phyloP scores from a whole-genome alignment of 2,329 filamentous ascomycete species.

The Fusarium verticillioides region DNA sequence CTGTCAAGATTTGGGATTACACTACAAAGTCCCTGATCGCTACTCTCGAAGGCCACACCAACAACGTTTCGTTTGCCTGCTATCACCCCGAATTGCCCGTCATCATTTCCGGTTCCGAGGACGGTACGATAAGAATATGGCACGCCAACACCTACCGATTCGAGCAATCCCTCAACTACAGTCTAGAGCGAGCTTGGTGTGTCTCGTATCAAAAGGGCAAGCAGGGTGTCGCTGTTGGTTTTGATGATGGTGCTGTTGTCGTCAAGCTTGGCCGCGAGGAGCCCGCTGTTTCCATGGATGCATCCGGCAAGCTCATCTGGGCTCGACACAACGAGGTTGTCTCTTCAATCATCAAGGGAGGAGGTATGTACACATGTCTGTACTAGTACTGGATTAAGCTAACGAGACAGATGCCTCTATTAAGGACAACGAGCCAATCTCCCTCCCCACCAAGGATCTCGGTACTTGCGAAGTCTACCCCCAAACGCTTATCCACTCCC shows the following conservation, averaged over 20 bases:
- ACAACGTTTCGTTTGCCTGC: constrained; percentile 97
- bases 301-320: constrained; percentile 95
- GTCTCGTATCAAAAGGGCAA: constrained; percentile 94
- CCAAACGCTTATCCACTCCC: constrained; percentile 93
- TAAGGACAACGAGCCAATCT: constrained; percentile 90
- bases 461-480: constrained; percentile 97
- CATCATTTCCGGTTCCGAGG: constrained; percentile 97
- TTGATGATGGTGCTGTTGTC: constrained; percentile 96
- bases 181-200: constrained; percentile 96
- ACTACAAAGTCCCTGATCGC: constrained; percentile 98
- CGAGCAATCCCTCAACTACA: constrained; percentile 96
- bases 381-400: constrained; percentile 26
- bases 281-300: constrained; percentile 97
- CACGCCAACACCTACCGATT: constrained; percentile 97
- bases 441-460: constrained; percentile 90
- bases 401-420: constrained; percentile 71
- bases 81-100: constrained; percentile 97
- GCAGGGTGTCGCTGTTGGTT: constrained; percentile 94
- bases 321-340: constrained; percentile 95
- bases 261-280: constrained; percentile 98
- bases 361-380: constrained; percentile 58
- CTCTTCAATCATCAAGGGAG: constrained; percentile 93
- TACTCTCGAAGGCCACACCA: constrained; percentile 95
- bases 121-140: constrained; percentile 98
- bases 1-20: constrained; percentile 99